These are phyloP conservation scores for Candida morakotiae DNA, from an alignment of 805 yeast genomes.

Conservation along the genomic window DNA sequence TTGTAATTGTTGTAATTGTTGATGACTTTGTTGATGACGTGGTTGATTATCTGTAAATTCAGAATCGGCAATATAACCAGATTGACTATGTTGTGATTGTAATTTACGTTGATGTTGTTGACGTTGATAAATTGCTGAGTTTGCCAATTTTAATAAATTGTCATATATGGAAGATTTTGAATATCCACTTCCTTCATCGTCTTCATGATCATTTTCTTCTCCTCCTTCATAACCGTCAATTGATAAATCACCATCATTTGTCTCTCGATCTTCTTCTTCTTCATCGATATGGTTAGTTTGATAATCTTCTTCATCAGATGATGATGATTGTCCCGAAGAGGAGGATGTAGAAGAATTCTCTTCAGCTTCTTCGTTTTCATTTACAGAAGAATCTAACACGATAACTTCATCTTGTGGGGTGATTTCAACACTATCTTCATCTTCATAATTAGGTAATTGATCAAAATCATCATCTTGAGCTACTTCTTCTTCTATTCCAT, in stretches of 20 bases:
- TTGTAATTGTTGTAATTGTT: not conserved
- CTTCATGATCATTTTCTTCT: slow-evolving; percentile 1
- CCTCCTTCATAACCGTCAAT: slow-evolving; percentile 8
- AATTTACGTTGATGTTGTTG: slow-evolving; percentile 3
- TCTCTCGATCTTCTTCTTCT: not conserved
- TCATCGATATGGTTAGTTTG: not conserved
- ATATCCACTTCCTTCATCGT: slow-evolving; percentile 3
- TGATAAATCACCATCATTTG: slow-evolving; percentile 4
- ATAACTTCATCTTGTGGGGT: not conserved
- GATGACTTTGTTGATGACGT: not conserved
- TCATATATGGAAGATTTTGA: slow-evolving; percentile 7
- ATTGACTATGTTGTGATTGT: slow-evolving; percentile 15
- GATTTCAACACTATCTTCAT: not conserved
- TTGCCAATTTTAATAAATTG: slow-evolving; percentile 13
- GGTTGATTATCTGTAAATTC: slow-evolving; percentile 13
- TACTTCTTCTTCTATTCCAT: slow-evolving; percentile 5
- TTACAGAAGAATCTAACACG: slow-evolving; percentile 6
- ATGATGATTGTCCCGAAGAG: not conserved
- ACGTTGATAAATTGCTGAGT: slow-evolving; percentile 11
- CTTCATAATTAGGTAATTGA: slow-evolving; percentile 33
- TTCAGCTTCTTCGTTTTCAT: slow-evolving; percentile 1
- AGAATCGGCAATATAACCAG: slow-evolving; percentile 21
- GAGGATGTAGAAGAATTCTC: not conserved
- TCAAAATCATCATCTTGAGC: slow-evolving; percentile 13
- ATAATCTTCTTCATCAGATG: not conserved